Percentiles rank a stretch among this genome's conserved stretches.
These are phyloP conservation scores for Thalassiosira mediterranea DNA, from an alignment of 352 stramenopile genomes.

Conservation along the genomic window DNA sequence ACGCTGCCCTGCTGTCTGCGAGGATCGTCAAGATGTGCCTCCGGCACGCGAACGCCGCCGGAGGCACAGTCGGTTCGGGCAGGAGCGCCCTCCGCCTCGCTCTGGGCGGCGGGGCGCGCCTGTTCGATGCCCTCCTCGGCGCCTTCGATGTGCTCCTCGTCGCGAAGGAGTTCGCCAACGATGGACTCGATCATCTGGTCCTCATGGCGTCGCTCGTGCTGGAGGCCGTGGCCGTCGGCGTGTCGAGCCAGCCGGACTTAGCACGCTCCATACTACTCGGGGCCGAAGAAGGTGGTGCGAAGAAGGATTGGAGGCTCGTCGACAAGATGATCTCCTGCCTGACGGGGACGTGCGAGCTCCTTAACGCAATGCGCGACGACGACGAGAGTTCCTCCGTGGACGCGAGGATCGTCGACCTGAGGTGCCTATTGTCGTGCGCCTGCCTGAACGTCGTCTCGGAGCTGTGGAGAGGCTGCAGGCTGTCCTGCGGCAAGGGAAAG, in stretches of 20 bases:
- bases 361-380: conserved; percentile 15
- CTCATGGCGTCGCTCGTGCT: conserved; percentile 28
- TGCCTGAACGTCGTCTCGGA: conserved; percentile 38
- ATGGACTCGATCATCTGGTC: conserved; percentile 20
- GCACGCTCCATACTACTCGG: conserved; percentile 32
- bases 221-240: conserved; percentile 35
- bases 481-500: conserved; percentile 9
- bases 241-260: conserved; percentile 39
- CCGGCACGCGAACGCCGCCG: conserved; percentile 13
- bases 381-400: conserved; percentile 9
- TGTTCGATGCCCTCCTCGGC: conserved; percentile 24
- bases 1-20: conserved; percentile 33
- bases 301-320: conserved; percentile 42
- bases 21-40: conserved; percentile 54
- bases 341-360: conserved; percentile 8
- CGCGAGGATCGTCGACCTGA: conserved; percentile 22
- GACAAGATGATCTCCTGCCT: conserved; percentile 33
- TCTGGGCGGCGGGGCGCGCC: conserved; percentile 17
- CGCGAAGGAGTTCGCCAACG: conserved; percentile 1
- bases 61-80: background rate
- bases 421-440: conserved; percentile 26
- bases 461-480: conserved; percentile 50
- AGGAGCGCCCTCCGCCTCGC: conserved; percentile 28
- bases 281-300: too few relatives aligned
- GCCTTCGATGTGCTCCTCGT: conserved; percentile 22